Evolutionary conservation across 164 flowering plant species (phyloP).

Genomic region (Chloranthus sessilifolius): DNA sequence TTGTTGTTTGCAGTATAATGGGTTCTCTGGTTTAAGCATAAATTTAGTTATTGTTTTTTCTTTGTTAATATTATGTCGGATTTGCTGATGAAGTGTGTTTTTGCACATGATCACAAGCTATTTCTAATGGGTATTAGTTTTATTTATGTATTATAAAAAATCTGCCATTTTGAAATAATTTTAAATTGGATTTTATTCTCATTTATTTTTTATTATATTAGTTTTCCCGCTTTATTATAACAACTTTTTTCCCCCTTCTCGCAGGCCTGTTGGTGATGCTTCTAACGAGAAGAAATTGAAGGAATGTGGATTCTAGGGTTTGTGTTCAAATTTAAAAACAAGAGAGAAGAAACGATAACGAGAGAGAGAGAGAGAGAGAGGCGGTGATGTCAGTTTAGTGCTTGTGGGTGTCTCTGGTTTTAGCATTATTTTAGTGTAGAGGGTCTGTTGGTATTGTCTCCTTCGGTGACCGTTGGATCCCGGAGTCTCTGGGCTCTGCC

Average conservation of each 20-base stretch:
- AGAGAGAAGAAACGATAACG: conserved; percentile 19
- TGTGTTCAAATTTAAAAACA: conserved; percentile 22
- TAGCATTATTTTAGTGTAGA: conserved; percentile 39
- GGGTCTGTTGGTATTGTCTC: conserved; percentile 66
- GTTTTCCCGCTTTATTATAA: not conserved
- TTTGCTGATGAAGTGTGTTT: too few species aligned
- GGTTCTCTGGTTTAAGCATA: too few species aligned
- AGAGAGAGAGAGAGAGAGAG: conserved; percentile 21
- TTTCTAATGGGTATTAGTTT: too few species aligned
- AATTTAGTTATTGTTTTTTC: too few species aligned
- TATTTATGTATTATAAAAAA: too few species aligned
- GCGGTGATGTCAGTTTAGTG: conserved; percentile 52
- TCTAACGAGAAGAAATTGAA: conserved; percentile 6
- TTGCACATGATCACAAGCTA: too few species aligned
- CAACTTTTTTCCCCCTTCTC: not conserved
- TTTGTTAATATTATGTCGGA: too few species aligned
- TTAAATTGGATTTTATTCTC: not conserved
- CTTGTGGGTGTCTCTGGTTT: conserved; percentile 43
- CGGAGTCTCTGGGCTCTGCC: conserved; percentile 79
- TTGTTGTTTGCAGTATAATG: too few species aligned
- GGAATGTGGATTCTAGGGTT: conserved; percentile 25
- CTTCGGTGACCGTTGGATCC: conserved; percentile 49
- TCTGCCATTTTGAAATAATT: too few species aligned
- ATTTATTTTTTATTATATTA: not conserved
- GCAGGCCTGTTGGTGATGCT: conserved; percentile 15